Percentiles rank a stretch among this genome's conserved stretches.
Evolutionary conservation across 2,329 filamentous ascomycete genomes (phyloP).

Genomic region (Nemania sp.): DNA sequence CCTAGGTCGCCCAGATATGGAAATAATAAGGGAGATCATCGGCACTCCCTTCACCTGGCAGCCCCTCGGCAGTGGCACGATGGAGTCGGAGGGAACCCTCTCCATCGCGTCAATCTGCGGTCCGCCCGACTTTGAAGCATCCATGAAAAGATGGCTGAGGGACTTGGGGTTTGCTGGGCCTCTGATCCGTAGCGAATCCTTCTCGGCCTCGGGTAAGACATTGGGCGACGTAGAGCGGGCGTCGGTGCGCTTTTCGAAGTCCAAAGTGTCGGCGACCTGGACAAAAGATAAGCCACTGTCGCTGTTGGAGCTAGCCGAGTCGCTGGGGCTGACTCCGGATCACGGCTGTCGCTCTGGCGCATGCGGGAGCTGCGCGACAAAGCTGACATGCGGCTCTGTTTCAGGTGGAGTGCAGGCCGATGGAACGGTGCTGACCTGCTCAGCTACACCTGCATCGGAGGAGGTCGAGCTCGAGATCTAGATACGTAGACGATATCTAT

Average conservation of each 20-base stretch:
- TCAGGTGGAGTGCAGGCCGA: slow-evolving; percentile 42
- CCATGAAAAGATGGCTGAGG: slow-evolving; percentile 31
- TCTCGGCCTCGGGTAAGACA: slow-evolving; percentile 27
- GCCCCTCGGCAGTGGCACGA: slow-evolving; percentile 35
- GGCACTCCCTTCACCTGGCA: slow-evolving; percentile 36
- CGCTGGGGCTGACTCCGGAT: slow-evolving; percentile 43
- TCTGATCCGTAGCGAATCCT: slow-evolving; percentile 42
- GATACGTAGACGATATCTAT: too few relatives aligned
- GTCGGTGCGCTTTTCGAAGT: slow-evolving; percentile 39
- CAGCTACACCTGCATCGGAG: slow-evolving; percentile 42
- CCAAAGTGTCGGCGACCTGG: slow-evolving; percentile 39
- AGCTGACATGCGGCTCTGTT: slow-evolving; percentile 41
- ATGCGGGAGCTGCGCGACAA: slow-evolving; percentile 44
- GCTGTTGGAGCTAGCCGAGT: slow-evolving; percentile 45
- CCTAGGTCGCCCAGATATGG: slow-evolving; percentile 37
- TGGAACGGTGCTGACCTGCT: slow-evolving; percentile 43
- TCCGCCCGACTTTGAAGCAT: slow-evolving; percentile 36
- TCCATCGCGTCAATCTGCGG: slow-evolving; percentile 41
- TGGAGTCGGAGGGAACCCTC: slow-evolving; percentile 36
- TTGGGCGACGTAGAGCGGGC: slow-evolving; percentile 38
- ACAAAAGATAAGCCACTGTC: slow-evolving; percentile 36
- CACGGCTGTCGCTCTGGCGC: slow-evolving; percentile 43
- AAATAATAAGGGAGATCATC: slow-evolving; percentile 32
- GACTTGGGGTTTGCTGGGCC: slow-evolving; percentile 26
- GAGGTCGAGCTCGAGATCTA: slow-evolving; percentile 37